Evolutionary conservation across 768 basidiomycete species (phyloP), one percentile per base, ranked within the genome.

Genomic region (Sarcomyxa edulis): DNA sequence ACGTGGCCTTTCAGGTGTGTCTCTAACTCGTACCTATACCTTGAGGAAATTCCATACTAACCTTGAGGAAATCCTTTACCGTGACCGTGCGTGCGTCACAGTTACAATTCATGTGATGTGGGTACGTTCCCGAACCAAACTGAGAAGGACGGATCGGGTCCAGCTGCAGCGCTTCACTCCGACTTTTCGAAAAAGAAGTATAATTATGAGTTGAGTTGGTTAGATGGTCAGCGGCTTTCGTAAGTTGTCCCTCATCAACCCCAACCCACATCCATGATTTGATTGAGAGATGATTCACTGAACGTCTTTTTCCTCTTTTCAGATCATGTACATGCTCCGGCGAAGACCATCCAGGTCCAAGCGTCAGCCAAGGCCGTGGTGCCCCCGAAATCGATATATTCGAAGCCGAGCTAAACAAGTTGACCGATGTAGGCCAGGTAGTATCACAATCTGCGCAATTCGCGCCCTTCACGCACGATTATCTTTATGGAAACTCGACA

Each of bases 331-430:
- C 87, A 1, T 92, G 88, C 52, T 65, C 80, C 0, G 71, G 68
- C 10, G 74, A 77, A 35, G 84, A 88, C 44, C 89, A 92, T 54
- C 89, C 88, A 0, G 89, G 89, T 1, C 89, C 89, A 0, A 32
- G 46, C 12, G 42, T 52, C 32, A 50, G 43, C 11, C 51, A 60
- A 23, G 87, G 88, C 8, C 79, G 88, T 33, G 80, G 81, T 4
- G 78, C 84, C 0, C 87, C 87, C 3, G 86, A 92, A 59, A 88
- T 92, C 51, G 88, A 91, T 56, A 68, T 90, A 42, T 68, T 90
- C 43, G 87, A 92, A 59, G 83, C 81, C 0, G 80, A 86, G 53
- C 70, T 68, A 51, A 74, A 81, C 64, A 82, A 83, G 44, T 52
- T 54, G 32, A 38, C 46, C 40, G 40, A 44, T 9, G 31, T 48